Evolutionary conservation across 164 flowering plant species (phyloP).

Genomic region (Pachysandra terminalis): DNA sequence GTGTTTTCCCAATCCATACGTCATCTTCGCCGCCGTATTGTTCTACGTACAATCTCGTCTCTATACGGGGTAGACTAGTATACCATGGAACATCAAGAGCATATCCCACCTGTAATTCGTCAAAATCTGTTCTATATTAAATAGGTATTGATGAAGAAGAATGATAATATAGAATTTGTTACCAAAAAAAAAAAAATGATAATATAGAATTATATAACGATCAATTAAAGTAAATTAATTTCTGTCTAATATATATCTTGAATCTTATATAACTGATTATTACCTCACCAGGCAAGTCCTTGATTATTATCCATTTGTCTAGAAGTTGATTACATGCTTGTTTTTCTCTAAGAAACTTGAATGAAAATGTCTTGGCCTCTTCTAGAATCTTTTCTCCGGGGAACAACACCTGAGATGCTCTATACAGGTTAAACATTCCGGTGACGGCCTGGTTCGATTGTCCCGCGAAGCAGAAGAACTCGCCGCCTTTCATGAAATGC

Average conservation of each 20-base stretch:
- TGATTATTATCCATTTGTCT: constrained; percentile 90
- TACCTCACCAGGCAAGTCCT: constrained; percentile 93
- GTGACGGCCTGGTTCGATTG: constrained; percentile 80
- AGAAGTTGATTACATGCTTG: constrained; percentile 47
- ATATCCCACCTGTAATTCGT: constrained; percentile 53
- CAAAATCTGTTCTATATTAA: neutral
- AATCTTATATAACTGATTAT: too few relatives aligned
- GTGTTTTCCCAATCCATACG: constrained; percentile 93
- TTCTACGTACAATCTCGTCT: constrained; percentile 73
- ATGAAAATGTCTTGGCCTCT: constrained; percentile 57
- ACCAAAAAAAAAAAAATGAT: too few relatives aligned
- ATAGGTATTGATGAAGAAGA: neutral
- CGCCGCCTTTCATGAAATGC: constrained; percentile 61
- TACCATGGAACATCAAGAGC: constrained; percentile 84
- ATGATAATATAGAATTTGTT: too few relatives aligned
- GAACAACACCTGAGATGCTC: constrained; percentile 70
- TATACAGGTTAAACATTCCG: constrained; percentile 70
- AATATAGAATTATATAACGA: too few relatives aligned
- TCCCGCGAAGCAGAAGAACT: constrained; percentile 76
- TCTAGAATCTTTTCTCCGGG: constrained; percentile 69
- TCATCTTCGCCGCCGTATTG: constrained; percentile 91
- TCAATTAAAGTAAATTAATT: too few relatives aligned
- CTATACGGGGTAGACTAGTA: constrained; percentile 76
- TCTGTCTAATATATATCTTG: too few relatives aligned
- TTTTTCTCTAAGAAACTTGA: constrained; percentile 52